A percentile compares a stretch with the other conserved stretches of the same genome.
Conservation (phyloP, 768 basidiomycete species). For the Chalciporus chontae region DNA sequence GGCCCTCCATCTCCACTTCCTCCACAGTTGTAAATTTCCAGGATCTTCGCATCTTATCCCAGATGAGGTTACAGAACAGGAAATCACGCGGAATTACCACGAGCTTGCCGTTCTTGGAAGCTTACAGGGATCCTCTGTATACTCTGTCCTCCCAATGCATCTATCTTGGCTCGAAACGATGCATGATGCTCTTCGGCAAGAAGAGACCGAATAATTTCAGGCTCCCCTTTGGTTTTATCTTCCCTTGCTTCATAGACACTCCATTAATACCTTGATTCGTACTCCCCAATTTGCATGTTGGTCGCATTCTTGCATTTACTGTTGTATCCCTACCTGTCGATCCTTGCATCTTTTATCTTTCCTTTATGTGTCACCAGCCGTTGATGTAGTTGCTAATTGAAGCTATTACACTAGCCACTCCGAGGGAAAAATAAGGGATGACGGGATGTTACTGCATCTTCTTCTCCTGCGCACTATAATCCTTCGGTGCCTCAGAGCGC, state of each 20-base stretch:
- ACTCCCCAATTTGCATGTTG: slow-evolving; percentile 10
- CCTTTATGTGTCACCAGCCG: slow-evolving; percentile 11
- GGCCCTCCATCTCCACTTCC: slow-evolving; percentile 58
- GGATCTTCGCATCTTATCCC: slow-evolving; percentile 35
- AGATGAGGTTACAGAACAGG: slow-evolving; percentile 38
- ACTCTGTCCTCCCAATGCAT: slow-evolving; percentile 66
- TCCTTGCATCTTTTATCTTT: slow-evolving; percentile 25
- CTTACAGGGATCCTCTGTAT: slow-evolving; percentile 40
- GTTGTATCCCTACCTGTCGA: slow-evolving; percentile 29
- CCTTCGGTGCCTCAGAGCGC: slow-evolving; percentile 59
- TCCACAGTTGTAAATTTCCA: slow-evolving; percentile 46
- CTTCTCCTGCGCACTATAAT: slow-evolving; percentile 65
- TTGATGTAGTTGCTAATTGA: slow-evolving; percentile 18
- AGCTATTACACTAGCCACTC: slow-evolving; percentile 15
- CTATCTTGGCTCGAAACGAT: slow-evolving; percentile 69
- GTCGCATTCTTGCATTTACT: slow-evolving; percentile 16
- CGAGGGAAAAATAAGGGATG: too few species aligned
- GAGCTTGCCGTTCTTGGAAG: slow-evolving; percentile 62
- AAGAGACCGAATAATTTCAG: slow-evolving; percentile 17
- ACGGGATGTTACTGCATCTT: slow-evolving; percentile 59
- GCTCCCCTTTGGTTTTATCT: background rate
- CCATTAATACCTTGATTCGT: background rate
- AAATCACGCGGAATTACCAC: slow-evolving; percentile 66
- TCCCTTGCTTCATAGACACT: slow-evolving; percentile 13
- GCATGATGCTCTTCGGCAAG: slow-evolving; percentile 37